Evolutionary conservation across 345 rosid species (phyloP).

Genomic region (Citropsis articulata): DNA sequence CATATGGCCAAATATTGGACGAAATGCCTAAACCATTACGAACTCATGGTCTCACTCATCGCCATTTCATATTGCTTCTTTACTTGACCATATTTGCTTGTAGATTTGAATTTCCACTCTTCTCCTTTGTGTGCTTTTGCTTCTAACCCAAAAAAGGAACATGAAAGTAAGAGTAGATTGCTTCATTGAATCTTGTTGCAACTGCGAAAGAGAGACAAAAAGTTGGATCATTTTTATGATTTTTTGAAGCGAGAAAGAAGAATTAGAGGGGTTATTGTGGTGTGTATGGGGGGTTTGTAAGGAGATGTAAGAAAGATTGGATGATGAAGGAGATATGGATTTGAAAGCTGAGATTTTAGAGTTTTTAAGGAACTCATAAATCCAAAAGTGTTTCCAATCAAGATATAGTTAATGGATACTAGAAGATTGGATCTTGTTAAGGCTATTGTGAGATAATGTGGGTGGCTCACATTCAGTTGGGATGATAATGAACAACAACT

Average conservation of each 20-base stretch:
- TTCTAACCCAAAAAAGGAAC: neutral
- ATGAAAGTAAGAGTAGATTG: neutral
- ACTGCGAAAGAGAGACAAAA: slow-evolving; percentile 8
- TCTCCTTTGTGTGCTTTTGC: slow-evolving; percentile 18
- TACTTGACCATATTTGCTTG: slow-evolving; percentile 18
- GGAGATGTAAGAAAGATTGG: slow-evolving; percentile 44
- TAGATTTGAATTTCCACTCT: slow-evolving; percentile 27
- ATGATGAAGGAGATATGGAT: slow-evolving; percentile 40
- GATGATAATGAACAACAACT: slow-evolving; percentile 22
- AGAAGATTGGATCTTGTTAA: slow-evolving; percentile 76
- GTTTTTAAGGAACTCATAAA: slow-evolving; percentile 63
- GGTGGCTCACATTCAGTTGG: slow-evolving; percentile 92
- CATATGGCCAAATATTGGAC: slow-evolving; percentile 40
- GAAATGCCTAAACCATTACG: slow-evolving; percentile 80
- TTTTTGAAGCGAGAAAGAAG: slow-evolving; percentile 30
- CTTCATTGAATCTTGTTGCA: slow-evolving; percentile 19
- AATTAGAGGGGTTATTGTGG: slow-evolving; percentile 22
- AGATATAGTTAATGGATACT: slow-evolving; percentile 51
- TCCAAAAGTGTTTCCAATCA: slow-evolving; percentile 63
- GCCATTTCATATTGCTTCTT: slow-evolving; percentile 28
- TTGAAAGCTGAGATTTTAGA: slow-evolving; percentile 78
- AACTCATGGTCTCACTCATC: slow-evolving; percentile 51
- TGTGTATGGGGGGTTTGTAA: slow-evolving; percentile 36
- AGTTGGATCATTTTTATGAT: slow-evolving; percentile 20
- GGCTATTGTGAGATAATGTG: slow-evolving; percentile 52